A percentile compares a stretch with the other conserved stretches of the same genome.
These are phyloP conservation scores for Debaryomyces sp. DNA, from an alignment of 1,139 yeast species.

Conservation along the genomic window DNA sequence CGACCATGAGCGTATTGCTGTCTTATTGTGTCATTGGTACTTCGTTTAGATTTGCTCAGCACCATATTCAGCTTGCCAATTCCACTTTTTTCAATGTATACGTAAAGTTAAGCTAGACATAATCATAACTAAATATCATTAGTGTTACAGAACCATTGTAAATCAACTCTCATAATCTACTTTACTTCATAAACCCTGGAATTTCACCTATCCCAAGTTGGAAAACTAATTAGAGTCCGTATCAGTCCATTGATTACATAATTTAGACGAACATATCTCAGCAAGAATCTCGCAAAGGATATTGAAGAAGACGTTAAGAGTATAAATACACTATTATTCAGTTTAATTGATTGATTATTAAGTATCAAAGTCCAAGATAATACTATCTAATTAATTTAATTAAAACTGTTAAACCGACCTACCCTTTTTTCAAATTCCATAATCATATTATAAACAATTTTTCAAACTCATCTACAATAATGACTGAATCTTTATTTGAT, in stretches of 20 bases:
- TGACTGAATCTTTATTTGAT: slow-evolving; percentile 49
- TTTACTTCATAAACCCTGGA: neutral
- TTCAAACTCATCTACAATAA: slow-evolving; percentile 12
- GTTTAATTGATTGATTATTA: slow-evolving; percentile 4
- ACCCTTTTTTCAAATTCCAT: slow-evolving; percentile 5
- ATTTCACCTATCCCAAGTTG: neutral
- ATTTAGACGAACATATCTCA: neutral
- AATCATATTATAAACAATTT: neutral
- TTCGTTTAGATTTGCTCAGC: neutral
- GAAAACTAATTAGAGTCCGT: neutral
- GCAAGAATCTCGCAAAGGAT: slow-evolving; percentile 5
- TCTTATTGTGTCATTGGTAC: neutral
- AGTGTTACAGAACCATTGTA: neutral
- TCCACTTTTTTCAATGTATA: neutral
- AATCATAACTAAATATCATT: neutral
- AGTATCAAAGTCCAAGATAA: neutral
- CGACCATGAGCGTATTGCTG: neutral
- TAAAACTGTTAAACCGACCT: slow-evolving; percentile 1
- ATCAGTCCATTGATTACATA: neutral
- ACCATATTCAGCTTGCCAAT: neutral
- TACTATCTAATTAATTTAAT: neutral
- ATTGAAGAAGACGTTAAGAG: neutral
- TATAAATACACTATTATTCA: neutral
- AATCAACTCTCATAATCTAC: neutral
- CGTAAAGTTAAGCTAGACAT: neutral